Evolutionary conservation across 768 basidiomycete species (phyloP).

Genomic region (Tephrocybe rancida): DNA sequence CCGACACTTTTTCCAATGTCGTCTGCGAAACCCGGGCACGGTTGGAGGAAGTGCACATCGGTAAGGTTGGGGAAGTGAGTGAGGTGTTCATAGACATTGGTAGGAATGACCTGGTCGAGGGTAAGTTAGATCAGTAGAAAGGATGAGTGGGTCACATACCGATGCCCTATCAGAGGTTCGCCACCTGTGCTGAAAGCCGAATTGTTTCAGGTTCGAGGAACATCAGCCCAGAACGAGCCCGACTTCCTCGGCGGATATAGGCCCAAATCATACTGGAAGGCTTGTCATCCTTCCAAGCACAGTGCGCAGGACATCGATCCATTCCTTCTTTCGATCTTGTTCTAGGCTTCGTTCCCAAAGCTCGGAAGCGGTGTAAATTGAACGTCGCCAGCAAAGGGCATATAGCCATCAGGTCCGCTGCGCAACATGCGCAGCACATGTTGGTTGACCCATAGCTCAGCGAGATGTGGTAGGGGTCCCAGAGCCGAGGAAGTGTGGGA

Average conservation of each 20-base stretch:
- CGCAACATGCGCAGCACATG: constrained; percentile 11
- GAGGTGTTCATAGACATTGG: constrained; percentile 14
- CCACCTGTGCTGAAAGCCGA: constrained; percentile 10
- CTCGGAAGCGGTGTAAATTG: constrained; percentile 13
- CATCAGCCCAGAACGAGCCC: neutral
- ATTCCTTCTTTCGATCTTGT: neutral
- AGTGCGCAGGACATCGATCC: neutral
- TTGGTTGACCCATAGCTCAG: constrained; percentile 23
- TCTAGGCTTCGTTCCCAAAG: constrained; percentile 4
- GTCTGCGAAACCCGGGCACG: constrained; percentile 18
- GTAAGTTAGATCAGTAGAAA: too few species aligned
- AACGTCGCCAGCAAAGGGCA: neutral
- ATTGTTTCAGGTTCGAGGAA: neutral
- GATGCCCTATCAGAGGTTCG: constrained; percentile 4
- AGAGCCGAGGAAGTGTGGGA: constrained; percentile 17
- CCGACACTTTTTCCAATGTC: neutral
- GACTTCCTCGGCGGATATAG: neutral
- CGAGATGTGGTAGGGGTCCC: constrained; percentile 12
- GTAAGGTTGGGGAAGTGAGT: constrained; percentile 18
- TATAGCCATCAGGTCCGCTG: neutral
- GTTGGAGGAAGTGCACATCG: constrained; percentile 23
- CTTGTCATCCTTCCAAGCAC: neutral
- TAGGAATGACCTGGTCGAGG: too few species aligned
- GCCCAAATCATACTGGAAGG: neutral
- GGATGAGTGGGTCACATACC: too few species aligned